These are phyloP conservation scores for Taiozyma onychis DNA, from an alignment of 1,139 yeast species.

Conservation along the genomic window DNA sequence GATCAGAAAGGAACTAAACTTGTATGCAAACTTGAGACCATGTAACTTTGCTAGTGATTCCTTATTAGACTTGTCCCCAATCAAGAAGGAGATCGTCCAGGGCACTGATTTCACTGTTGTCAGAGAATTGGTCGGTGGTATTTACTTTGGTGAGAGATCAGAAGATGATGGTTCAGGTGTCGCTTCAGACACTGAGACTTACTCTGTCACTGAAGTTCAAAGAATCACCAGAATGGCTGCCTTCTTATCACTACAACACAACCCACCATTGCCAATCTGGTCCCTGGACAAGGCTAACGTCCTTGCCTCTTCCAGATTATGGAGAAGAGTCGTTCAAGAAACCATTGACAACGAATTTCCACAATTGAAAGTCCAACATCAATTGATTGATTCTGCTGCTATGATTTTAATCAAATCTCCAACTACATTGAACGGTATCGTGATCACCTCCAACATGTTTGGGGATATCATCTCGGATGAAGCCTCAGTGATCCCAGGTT, in stretches of 20 bases:
- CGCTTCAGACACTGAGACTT: slow-evolving; percentile 93
- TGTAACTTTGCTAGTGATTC: slow-evolving; percentile 91
- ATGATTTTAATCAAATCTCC: slow-evolving; percentile 94
- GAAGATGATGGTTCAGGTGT: slow-evolving; percentile 84
- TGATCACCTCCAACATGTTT: slow-evolving; percentile 92
- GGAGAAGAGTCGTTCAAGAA: slow-evolving; percentile 91
- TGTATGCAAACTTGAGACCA: slow-evolving; percentile 95
- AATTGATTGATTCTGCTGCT: slow-evolving; percentile 96
- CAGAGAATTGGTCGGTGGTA: slow-evolving; percentile 96
- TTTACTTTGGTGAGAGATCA: slow-evolving; percentile 90
- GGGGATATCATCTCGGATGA: slow-evolving; percentile 98
- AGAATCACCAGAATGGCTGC: slow-evolving; percentile 98
- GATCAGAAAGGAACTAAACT: slow-evolving; percentile 88
- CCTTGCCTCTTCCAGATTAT: slow-evolving; percentile 88
- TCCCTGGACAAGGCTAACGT: slow-evolving; percentile 97
- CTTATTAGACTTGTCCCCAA: slow-evolving; percentile 79
- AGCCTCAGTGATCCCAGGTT: slow-evolving; percentile 97
- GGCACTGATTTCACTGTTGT: slow-evolving; percentile 93
- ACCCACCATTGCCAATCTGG: slow-evolving; percentile 94
- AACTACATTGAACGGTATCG: slow-evolving; percentile 82
- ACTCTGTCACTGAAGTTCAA: slow-evolving; percentile 84
- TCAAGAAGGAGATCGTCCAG: slow-evolving; percentile 73
- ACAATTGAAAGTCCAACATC: slow-evolving; percentile 77
- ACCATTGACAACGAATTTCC: slow-evolving; percentile 88
- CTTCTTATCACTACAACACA: slow-evolving; percentile 85